These are phyloP conservation scores for Eimeria tenella DNA, from an alignment of 169 alveolate genomes.

Conservation along the genomic window DNA sequence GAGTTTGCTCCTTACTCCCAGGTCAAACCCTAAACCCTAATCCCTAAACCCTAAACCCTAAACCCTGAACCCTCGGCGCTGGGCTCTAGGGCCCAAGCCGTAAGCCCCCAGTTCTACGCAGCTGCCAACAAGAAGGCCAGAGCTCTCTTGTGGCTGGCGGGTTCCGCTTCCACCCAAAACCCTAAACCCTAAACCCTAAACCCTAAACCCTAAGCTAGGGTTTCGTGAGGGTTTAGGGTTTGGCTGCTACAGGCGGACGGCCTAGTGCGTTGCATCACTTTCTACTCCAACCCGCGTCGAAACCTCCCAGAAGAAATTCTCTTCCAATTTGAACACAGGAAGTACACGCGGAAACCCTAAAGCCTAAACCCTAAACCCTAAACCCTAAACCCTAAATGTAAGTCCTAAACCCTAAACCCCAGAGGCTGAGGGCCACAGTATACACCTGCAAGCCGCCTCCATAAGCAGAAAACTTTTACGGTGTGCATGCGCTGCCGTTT, in stretches of 20 bases:
- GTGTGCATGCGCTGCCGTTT: too few relatives aligned
- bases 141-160: neutral
- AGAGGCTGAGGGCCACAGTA: too few relatives aligned
- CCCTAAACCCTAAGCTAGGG: neutral
- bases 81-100: too few relatives aligned
- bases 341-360: neutral
- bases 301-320: conserved; percentile 74
- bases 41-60: too few relatives aligned
- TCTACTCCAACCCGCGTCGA: conserved; percentile 53
- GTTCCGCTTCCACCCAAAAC: neutral
- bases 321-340: conserved; percentile 37
- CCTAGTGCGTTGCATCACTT: conserved; percentile 37
- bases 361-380: too few relatives aligned
- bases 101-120: too few relatives aligned
- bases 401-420: too few relatives aligned
- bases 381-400: too few relatives aligned
- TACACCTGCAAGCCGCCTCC: too few relatives aligned
- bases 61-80: too few relatives aligned
- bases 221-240: neutral
- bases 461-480: too few relatives aligned
- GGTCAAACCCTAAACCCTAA: neutral
- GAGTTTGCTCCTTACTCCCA: conserved; percentile 87
- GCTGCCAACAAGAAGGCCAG: too few relatives aligned
- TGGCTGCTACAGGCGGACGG: conserved; percentile 1
- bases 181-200: neutral